Percentiles rank a stretch among this genome's conserved stretches.
These are phyloP conservation scores for Coemansia sp. DNA, from an alignment of 192 early-diverging fungal genomes.

Conservation along the genomic window DNA sequence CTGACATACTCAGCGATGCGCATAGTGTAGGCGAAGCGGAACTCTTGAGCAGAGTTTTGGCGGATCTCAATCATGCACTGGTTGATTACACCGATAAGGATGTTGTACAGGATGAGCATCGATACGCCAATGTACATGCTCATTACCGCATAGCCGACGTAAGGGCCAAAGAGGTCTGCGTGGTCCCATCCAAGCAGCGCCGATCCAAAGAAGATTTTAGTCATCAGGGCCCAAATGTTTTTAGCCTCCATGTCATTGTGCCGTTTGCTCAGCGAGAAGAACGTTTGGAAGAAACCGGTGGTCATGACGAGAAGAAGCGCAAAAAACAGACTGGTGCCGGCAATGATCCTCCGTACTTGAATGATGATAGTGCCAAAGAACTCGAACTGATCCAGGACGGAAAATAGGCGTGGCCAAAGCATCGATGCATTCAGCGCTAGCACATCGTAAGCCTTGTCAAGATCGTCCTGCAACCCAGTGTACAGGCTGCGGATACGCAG, in stretches of 20 bases:
- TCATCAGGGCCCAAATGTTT: conserved; percentile 39
- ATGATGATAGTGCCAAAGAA: conserved; percentile 48
- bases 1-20: conserved; percentile 40
- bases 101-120: conserved; percentile 46
- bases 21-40: conserved; percentile 41
- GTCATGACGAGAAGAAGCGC: conserved; percentile 39
- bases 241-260: conserved; percentile 30
- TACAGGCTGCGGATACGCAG: conserved; percentile 31
- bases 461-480: conserved; percentile 25
- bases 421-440: conserved; percentile 40
- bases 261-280: conserved; percentile 33
- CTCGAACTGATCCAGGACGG: conserved; percentile 44
- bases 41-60: conserved; percentile 38
- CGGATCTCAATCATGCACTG: conserved; percentile 42
- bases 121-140: conserved; percentile 47
- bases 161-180: conserved; percentile 32
- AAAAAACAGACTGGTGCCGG: conserved; percentile 42
- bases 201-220: conserved; percentile 43
- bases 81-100: conserved; percentile 48
- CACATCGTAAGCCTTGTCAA: conserved; percentile 45
- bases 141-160: conserved; percentile 36
- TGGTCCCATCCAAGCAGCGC: conserved; percentile 41
- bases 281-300: conserved; percentile 44
- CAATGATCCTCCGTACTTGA: conserved; percentile 37
- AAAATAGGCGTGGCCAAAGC: conserved; percentile 44